Evolutionary conservation across 306 rosid species (phyloP).

Genomic region (Malus asiatica): DNA sequence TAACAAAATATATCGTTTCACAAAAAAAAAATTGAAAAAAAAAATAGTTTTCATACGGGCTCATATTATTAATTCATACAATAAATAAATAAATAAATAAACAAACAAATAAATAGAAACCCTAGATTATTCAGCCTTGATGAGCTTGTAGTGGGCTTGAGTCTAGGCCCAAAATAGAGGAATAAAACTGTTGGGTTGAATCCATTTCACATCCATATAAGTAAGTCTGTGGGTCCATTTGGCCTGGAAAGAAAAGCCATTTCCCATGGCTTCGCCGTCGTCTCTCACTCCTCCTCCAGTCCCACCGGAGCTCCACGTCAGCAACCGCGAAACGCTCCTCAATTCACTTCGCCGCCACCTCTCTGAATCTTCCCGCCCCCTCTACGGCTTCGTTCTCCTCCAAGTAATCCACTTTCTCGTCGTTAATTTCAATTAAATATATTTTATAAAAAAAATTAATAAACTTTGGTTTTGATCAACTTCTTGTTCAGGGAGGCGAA

Average conservation of each 20-base stretch:
- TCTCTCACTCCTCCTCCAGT: conserved; percentile 47
- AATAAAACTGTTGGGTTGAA: too few relatives aligned
- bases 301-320: conserved; percentile 48
- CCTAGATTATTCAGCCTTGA: neutral
- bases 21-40: too few relatives aligned
- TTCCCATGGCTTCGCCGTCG: conserved; percentile 5
- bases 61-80: too few relatives aligned
- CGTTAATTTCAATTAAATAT: neutral
- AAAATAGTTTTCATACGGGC: too few relatives aligned
- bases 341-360: conserved; percentile 49
- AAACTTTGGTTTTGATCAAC: neutral
- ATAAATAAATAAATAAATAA: too few relatives aligned
- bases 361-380: conserved; percentile 41
- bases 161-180: neutral
- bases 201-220: neutral
- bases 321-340: conserved; percentile 53
- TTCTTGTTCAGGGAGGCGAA: conserved; percentile 59
- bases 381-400: conserved; percentile 70
- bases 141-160: neutral
- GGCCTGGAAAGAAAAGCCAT: conserved; percentile 13
- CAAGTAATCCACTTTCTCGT: conserved; percentile 30
- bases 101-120: neutral
- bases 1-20: too few relatives aligned
- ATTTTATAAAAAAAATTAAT: neutral
- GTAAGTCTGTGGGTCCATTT: neutral